A percentile compares a stretch with the other conserved stretches of the same genome.
phyloP scores from a whole-genome alignment of 495 filamentous ascomycete genomes.

The Cairneyella variabilis region DNA sequence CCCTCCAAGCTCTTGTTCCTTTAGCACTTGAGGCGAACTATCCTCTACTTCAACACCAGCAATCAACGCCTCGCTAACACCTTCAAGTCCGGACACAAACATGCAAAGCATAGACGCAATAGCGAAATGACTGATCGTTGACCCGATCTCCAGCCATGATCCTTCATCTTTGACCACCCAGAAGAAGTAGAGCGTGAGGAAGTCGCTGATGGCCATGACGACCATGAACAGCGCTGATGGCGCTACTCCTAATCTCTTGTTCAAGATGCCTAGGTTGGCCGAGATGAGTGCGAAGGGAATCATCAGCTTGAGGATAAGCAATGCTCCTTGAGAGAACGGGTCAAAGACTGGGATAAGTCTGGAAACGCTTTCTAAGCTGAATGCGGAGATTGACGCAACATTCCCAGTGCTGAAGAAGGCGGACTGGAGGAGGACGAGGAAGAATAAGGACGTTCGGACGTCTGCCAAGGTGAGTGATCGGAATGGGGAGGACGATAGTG shows the following conservation, averaged over 20 bases:
- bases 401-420: slow-evolving; percentile 98
- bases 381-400: slow-evolving; percentile 90
- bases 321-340: slow-evolving; percentile 85
- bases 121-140: slow-evolving; percentile 88
- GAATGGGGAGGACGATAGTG: slow-evolving; percentile 23
- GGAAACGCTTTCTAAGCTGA: slow-evolving; percentile 86
- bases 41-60: slow-evolving; percentile 71
- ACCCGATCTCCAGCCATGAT: slow-evolving; percentile 95
- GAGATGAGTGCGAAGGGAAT: slow-evolving; percentile 93
- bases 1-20: slow-evolving; percentile 24
- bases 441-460: slow-evolving; percentile 85
- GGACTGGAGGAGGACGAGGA: slow-evolving; percentile 89
- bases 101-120: slow-evolving; percentile 87
- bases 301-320: slow-evolving; percentile 85
- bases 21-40: slow-evolving; percentile 20
- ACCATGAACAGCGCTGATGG: slow-evolving; percentile 89
- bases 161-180: slow-evolving; percentile 95
- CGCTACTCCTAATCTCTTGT: slow-evolving; percentile 74
- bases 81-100: slow-evolving; percentile 87
- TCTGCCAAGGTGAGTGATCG: slow-evolving; percentile 66
- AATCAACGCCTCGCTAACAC: slow-evolving; percentile 78
- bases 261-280: slow-evolving; percentile 92
- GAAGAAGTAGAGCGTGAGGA: slow-evolving; percentile 95
- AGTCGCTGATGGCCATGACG: slow-evolving; percentile 87
- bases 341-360: slow-evolving; percentile 93